These are phyloP conservation scores for Russula olivacea DNA, from an alignment of 768 basidiomycete genomes.

Conservation along the genomic window DNA sequence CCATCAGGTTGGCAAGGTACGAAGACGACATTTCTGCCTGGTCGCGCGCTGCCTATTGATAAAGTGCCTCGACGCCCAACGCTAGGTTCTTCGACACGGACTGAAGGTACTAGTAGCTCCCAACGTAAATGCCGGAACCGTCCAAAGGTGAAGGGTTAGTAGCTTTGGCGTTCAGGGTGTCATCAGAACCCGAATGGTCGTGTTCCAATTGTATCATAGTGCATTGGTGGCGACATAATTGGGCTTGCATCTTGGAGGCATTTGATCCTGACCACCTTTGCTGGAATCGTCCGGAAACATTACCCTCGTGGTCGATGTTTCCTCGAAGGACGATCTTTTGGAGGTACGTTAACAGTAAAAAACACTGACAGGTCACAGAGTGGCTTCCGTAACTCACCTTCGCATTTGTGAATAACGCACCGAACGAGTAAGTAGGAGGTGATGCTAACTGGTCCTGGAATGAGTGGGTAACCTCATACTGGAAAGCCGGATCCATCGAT, in stretches of 20 bases:
- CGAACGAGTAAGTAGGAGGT: constrained; percentile 89
- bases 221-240: constrained; percentile 48
- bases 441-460: constrained; percentile 91
- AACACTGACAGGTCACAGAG: background rate
- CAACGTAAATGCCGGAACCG: constrained; percentile 85
- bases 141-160: constrained; percentile 89
- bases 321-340: constrained; percentile 88
- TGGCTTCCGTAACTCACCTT: constrained; percentile 43
- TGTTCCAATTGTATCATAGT: constrained; percentile 94
- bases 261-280: constrained; percentile 76
- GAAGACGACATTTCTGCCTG: constrained; percentile 65
- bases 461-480: constrained; percentile 95
- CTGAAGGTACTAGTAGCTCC: constrained; percentile 87
- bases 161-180: constrained; percentile 76
- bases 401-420: constrained; percentile 83
- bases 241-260: constrained; percentile 81
- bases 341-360: constrained; percentile 2
- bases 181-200: constrained; percentile 86
- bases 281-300: constrained; percentile 82
- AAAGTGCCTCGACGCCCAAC: constrained; percentile 77
- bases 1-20: constrained; percentile 76
- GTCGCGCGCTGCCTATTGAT: constrained; percentile 71
- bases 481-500: constrained; percentile 92
- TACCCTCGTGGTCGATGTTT: constrained; percentile 89
- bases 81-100: constrained; percentile 88